Evolutionary conservation across 768 basidiomycete genomes (phyloP), one percentile per base, ranked within the genome.

Genomic region (Podaxis pistillaris): DNA sequence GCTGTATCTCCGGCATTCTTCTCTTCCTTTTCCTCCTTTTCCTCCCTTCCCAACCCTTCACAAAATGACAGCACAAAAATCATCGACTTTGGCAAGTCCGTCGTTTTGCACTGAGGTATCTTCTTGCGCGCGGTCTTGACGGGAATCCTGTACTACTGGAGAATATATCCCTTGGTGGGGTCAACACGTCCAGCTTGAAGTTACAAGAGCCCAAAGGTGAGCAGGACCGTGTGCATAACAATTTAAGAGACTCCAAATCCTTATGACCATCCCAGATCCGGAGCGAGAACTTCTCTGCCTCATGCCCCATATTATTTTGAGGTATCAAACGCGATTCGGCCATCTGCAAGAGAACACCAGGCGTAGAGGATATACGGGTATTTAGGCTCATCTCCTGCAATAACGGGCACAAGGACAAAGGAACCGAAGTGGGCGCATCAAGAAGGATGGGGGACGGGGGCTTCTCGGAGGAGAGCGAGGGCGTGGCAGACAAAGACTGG

Each of bases 381-480:
- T 71, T 64, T 28, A 73, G 61, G 46, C 40, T 61, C 17, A 73
- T 67, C 30, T 73, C 69, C 24, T 65, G 64, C 15, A 73, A 66
- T 9, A 61, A 46, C 36, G 69, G 68, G 50, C 69, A 73, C 38
- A 69, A 40, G 36, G 44, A 22, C 22, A 26, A 37, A 28, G 33
- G 24, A 47, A 38, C 15, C 6, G 33, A 24, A 12, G 40, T 15
- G 13, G 46, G 22, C 4, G 46, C 11, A 50, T 37, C 19, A 30
- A 28, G 19, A n/a, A 24, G 22, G 26, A 26, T 12, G 19, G 53
- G 54, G 26, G 55, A 41, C 46, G 38, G 6, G 12, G 38, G 33
- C 17, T 15, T 9, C 4, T 51, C 49, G 44, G 54, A 56, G 6
- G 51, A 44, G 15, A 33, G 33, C 33, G 51, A n/a, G 22, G 33